Base-by-base conservation (phyloP, 805 yeast genomes). In the Komagataella pastoris region DNA sequence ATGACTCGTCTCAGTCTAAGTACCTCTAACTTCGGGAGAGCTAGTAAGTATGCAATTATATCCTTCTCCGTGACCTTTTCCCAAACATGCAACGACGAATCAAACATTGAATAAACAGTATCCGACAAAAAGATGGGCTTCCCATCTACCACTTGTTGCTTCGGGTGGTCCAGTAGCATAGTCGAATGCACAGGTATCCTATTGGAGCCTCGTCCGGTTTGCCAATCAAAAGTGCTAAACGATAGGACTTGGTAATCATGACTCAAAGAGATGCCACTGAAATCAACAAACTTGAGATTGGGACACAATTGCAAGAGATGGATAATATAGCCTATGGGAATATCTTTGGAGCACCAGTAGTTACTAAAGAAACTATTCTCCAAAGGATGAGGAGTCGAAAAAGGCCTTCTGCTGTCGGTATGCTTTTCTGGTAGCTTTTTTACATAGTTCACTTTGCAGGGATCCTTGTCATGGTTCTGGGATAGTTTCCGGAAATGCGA, bases 241-340 rank as follows among this genome's bases (percentile, higher is more conserved):
- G 69, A 66, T 12, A 62, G 61, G 48, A 81, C 68, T 54, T 76
- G 74, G 59, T 83, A 88, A 65, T 88, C 97, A 14, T 72, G 68
- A 5, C 87, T 82, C 7, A 87, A 66, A 1, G 85, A 75, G 6
- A 88, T 57, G 49, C 75, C 74, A 4, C 80, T 80, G n/a, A 88
- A 63, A 58, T 88, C 73, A 21, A 88, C 57, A 3, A 66, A 58
- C 14, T 61, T 65, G 44, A 88, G 58, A 56, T 84, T 82, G 12
- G 79, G 79, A 60, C 96, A 89, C 40, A 77, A 67, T n/a, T 74
- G 74, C 44, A 88, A 60, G 44, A 88, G 59, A 61, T 86, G 95
- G 12, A 88, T 60, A 7, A 89, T 59, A 55, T 80, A 79, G 0
- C 96, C 97, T 24, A 83, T 67, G 1, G 97, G 97, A 6, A 88